Conservation (phyloP, 371 early-diverging fungal genomes). For the Mucor sp. region DNA sequence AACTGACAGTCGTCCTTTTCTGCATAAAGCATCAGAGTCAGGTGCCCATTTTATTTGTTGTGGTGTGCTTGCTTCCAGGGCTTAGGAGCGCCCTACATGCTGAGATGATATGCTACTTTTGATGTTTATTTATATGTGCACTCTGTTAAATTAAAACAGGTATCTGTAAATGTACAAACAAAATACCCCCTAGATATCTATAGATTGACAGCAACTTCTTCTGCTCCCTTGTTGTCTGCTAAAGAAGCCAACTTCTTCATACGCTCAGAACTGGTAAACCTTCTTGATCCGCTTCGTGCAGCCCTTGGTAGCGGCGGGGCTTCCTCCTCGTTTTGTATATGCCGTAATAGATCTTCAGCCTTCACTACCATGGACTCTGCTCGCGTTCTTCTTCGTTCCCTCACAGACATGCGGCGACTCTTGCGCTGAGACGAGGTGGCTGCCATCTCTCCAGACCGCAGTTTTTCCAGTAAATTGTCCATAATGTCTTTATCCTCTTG, state of each 20-base stretch:
- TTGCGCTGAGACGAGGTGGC: conserved; percentile 56
- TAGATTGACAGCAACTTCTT: conserved; percentile 2
- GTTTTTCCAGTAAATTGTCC: conserved; percentile 80
- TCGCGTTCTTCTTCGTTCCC: conserved; percentile 53
- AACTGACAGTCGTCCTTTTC: no score
- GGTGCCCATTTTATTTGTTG: no score
- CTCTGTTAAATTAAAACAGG: background rate
- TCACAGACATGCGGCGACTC: conserved; percentile 37
- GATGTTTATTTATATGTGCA: background rate
- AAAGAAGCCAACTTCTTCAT: conserved; percentile 47
- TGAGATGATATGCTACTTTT: background rate
- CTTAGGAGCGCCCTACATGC: no score
- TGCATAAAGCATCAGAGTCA: no score
- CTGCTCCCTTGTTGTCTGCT: conserved; percentile 32
- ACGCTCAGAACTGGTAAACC: conserved; percentile 41
- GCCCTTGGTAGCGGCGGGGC: conserved; percentile 30
- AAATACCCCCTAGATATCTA: background rate
- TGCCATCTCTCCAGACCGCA: conserved; percentile 71
- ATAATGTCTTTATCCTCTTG: conserved; percentile 79
- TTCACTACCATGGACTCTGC: conserved; percentile 67
- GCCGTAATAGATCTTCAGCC: conserved; percentile 70
- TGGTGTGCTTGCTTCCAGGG: no score
- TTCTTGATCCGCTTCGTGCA: conserved; percentile 28
- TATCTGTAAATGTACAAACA: background rate
- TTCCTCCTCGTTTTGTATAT: conserved; percentile 62